A percentile compares a stretch with the other conserved stretches of the same genome.
These are phyloP conservation scores for Meyerozyma smithsonii DNA, from an alignment of 1,139 yeast genomes.

Conservation along the genomic window DNA sequence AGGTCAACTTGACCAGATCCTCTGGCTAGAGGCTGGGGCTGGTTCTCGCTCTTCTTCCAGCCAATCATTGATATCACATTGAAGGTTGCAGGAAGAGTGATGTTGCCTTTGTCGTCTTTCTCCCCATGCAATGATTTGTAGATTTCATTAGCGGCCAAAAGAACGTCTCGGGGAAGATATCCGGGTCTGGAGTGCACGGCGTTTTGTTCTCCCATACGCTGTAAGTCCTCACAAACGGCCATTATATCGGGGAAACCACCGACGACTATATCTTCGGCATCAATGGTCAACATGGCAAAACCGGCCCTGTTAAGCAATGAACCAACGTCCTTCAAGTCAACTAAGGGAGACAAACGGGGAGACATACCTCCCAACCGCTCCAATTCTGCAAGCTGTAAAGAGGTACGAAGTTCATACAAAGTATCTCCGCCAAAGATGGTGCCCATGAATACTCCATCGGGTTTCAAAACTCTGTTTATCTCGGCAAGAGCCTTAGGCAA, in stretches of 20 bases:
- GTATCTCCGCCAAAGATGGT: conserved; percentile 87
- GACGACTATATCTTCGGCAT: conserved; percentile 78
- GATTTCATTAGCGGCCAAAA: conserved; percentile 72
- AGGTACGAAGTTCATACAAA: conserved; percentile 71
- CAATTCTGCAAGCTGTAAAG: conserved; percentile 76
- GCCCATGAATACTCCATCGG: conserved; percentile 81
- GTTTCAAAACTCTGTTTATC: conserved; percentile 60
- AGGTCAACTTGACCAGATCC: conserved; percentile 67
- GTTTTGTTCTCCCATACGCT: conserved; percentile 82
- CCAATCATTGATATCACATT: conserved; percentile 81
- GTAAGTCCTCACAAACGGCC: conserved; percentile 65
- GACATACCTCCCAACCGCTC: conserved; percentile 78
- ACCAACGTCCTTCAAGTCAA: conserved; percentile 75
- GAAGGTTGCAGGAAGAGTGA: conserved; percentile 59
- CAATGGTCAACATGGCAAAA: conserved; percentile 75
- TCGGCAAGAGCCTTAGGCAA: conserved; percentile 59
- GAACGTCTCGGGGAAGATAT: conserved; percentile 56
- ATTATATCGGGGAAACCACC: conserved; percentile 73
- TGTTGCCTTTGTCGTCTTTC: conserved; percentile 37
- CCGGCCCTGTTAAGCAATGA: conserved; percentile 69
- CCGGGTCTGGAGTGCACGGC: conserved; percentile 57
- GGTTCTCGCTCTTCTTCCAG: conserved; percentile 71
- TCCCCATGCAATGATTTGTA: conserved; percentile 72
- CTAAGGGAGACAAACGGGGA: conserved; percentile 78
- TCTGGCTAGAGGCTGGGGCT: conserved; percentile 69